Conservation (phyloP, 495 filamentous ascomycete genomes). For the Penicillium lagena region DNA sequence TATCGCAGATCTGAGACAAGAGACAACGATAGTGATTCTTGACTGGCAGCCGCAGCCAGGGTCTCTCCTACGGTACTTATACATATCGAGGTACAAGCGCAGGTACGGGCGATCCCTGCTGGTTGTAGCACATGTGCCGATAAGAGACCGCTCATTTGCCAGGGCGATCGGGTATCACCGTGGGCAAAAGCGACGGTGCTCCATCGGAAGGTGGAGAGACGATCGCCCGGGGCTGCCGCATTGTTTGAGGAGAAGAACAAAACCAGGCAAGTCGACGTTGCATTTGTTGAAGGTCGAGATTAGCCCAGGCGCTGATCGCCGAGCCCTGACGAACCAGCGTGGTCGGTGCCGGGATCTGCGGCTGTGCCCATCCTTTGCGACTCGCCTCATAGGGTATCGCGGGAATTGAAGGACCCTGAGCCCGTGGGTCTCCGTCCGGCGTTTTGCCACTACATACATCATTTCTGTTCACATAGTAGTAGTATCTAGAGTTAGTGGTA, state of each 20-base stretch:
- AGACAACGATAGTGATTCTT: background rate
- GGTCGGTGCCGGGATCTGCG: no score
- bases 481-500: no score
- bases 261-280: slow-evolving; percentile 9
- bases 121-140: slow-evolving; percentile 28
- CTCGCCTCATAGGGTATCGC: slow-evolving; percentile 2
- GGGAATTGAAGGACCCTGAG: background rate
- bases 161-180: slow-evolving; percentile 16
- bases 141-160: slow-evolving; percentile 28
- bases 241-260: no score
- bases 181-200: background rate
- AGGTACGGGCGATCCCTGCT: slow-evolving; percentile 5
- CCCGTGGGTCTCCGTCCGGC: no score
- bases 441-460: no score
- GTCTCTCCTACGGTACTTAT: background rate
- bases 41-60: background rate
- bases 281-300: slow-evolving; percentile 13
- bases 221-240: background rate
- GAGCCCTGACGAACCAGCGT: background rate
- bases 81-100: slow-evolving; percentile 1
- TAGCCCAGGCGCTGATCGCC: slow-evolving; percentile 10
- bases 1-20: slow-evolving; percentile 4
- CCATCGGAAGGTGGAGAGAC: background rate
- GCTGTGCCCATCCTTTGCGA: slow-evolving; percentile 1
- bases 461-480: no score